Conservation (phyloP, 805 yeast genomes). For the Metschnikowia matae region DNA sequence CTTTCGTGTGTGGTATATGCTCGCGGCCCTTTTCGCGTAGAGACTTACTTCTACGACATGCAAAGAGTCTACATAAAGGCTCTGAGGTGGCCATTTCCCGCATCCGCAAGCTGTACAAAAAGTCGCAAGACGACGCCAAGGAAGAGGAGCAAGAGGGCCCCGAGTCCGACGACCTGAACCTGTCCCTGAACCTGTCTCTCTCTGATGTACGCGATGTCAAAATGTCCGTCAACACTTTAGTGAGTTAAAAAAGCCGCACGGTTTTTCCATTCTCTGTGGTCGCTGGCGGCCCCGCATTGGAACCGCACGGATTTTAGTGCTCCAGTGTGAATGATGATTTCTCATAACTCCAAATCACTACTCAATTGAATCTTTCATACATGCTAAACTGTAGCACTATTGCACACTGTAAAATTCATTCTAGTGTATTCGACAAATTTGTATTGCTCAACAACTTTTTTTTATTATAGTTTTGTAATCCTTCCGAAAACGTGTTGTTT, state of each 20-base stretch:
- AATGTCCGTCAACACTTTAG: constrained; percentile 41
- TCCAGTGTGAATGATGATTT: background rate
- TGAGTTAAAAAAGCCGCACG: constrained; percentile 22
- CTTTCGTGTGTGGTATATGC: constrained; percentile 44
- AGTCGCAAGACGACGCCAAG: constrained; percentile 4
- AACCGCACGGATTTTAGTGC: background rate
- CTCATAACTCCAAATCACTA: too few relatives aligned
- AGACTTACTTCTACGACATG: constrained; percentile 42
- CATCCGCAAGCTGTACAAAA: constrained; percentile 36
- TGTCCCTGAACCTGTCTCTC: constrained; percentile 6
- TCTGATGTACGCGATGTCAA: constrained; percentile 32
- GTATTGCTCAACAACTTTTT: too few relatives aligned
- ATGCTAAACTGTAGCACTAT: background rate
- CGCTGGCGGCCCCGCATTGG: background rate
- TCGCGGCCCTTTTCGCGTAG: constrained; percentile 40
- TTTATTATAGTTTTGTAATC: too few relatives aligned
- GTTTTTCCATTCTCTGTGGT: background rate
- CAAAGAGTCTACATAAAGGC: constrained; percentile 43
- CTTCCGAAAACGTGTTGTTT: too few relatives aligned
- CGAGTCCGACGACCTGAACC: constrained; percentile 7
- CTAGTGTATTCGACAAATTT: too few relatives aligned
- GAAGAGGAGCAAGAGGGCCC: constrained; percentile 12
- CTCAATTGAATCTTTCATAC: too few relatives aligned
- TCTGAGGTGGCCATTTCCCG: constrained; percentile 41
- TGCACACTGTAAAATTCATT: too few relatives aligned